These are phyloP conservation scores for Thozetella sp. DNA, from an alignment of 495 filamentous ascomycete genomes.

Conservation along the genomic window DNA sequence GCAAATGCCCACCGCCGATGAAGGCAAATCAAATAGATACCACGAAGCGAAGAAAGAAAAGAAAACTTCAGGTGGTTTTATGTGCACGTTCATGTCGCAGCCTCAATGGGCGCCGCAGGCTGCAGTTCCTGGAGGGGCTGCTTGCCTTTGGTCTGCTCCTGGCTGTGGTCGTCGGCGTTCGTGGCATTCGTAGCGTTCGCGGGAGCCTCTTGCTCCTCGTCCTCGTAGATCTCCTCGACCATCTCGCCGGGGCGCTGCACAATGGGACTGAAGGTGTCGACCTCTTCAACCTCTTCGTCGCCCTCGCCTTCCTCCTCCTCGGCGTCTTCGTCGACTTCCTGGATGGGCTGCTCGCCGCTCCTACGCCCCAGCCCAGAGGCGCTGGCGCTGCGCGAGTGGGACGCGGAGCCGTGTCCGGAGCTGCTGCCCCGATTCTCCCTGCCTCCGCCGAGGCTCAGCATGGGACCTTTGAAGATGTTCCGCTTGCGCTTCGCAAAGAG, in stretches of 20 bases:
- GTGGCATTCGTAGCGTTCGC: no score
- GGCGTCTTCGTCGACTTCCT: slow-evolving; percentile 82
- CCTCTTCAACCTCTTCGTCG: slow-evolving; percentile 61
- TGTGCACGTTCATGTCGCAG: not conserved
- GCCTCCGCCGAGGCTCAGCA: slow-evolving; percentile 49
- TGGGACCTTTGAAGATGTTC: slow-evolving; percentile 87
- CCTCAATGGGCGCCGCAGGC: slow-evolving; percentile 13
- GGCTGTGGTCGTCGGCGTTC: not conserved
- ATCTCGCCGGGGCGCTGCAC: slow-evolving; percentile 47
- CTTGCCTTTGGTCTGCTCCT: not conserved
- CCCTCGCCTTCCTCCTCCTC: slow-evolving; percentile 28
- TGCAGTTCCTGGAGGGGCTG: slow-evolving; percentile 6
- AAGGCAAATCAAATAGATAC: slow-evolving; percentile 3
- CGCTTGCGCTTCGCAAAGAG: slow-evolving; percentile 91
- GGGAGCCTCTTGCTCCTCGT: slow-evolving; percentile 27
- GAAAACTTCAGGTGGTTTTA: not conserved
- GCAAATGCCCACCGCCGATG: no score
- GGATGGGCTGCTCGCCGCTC: slow-evolving; percentile 74
- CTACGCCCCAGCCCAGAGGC: slow-evolving; percentile 50
- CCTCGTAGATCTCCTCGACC: slow-evolving; percentile 55
- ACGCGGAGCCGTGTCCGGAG: slow-evolving; percentile 24
- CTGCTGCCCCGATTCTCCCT: slow-evolving; percentile 30
- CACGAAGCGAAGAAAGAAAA: slow-evolving; percentile 2
- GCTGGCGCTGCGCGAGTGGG: slow-evolving; percentile 52
- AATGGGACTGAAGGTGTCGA: slow-evolving; percentile 65